phyloP scores from a whole-genome alignment of 257 asterid species.

The Solanum boliviense region DNA sequence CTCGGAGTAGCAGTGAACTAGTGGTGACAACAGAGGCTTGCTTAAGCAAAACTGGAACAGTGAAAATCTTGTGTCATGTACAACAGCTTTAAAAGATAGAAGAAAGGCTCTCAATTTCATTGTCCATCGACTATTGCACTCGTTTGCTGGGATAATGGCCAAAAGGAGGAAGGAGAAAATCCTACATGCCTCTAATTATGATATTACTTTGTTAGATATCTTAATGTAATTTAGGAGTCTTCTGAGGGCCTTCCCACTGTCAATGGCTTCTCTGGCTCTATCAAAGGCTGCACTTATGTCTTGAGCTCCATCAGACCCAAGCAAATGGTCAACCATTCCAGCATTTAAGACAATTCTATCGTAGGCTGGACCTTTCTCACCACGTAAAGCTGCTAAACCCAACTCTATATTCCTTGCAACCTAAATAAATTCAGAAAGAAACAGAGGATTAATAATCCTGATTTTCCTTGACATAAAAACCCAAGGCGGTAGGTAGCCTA shows the following conservation, averaged over 20 bases:
- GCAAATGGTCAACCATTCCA: slow-evolving; percentile 87
- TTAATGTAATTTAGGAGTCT: slow-evolving; percentile 65
- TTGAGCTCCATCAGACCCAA: slow-evolving; percentile 89
- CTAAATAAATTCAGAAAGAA: slow-evolving; percentile 17
- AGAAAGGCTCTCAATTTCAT: neutral
- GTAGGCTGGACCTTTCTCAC: slow-evolving; percentile 84
- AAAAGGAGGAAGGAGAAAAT: neutral
- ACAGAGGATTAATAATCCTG: neutral
- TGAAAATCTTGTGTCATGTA: neutral
- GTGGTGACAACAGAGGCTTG: neutral
- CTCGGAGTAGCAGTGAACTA: neutral
- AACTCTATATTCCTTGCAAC: slow-evolving; percentile 67
- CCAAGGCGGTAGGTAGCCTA: neutral
- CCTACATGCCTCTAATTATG: neutral
- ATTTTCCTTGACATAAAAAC: neutral
- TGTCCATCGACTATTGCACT: neutral
- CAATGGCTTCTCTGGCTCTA: slow-evolving; percentile 90
- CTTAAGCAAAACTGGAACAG: neutral
- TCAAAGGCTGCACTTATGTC: slow-evolving; percentile 57
- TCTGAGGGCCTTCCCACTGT: slow-evolving; percentile 71
- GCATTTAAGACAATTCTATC: slow-evolving; percentile 85
- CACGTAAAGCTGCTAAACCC: slow-evolving; percentile 79
- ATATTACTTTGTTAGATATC: slow-evolving; percentile 41
- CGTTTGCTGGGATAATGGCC: neutral
- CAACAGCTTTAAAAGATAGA: neutral